Base-by-base conservation (phyloP, 2,329 filamentous ascomycete genomes). In the Aureobasidium sp. region DNA sequence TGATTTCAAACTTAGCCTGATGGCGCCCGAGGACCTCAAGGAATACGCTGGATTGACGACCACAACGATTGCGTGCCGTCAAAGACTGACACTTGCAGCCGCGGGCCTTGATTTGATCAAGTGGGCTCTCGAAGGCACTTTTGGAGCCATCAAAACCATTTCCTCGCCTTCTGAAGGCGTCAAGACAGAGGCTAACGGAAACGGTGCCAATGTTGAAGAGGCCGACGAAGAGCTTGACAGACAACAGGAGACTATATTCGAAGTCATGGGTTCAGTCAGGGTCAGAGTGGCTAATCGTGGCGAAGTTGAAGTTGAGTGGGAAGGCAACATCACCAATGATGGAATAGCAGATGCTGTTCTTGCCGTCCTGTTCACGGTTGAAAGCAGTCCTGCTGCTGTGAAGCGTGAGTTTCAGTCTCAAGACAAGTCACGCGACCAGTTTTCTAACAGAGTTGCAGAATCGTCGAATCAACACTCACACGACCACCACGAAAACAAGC, bases 31-130 rank as follows among this genome's bases (percentile, higher is more conserved):
- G 69, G 94, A 99, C 72, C 80, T 99, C 37, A 87, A 91, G 64
- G 94, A 99, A 75, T 99, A 96, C 72, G 94, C 94, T 0, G 94
- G 94, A n/a, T 79, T 99, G 34, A 97, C 91, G 2, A 97, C 94
- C 0, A 97, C 94, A 0, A 96, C 90, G 1, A 93, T 99, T 63
- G 85, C 87, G 17, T 99, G 94, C 79, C 91, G 91, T 69, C 93
- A 99, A 74, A 88, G 91, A 64, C 83, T 99, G 64, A 93, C 86
- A 0, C 83, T 99, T 11, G 91, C 86, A 67, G 91, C 92, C 3
- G 94, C 93, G 1, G 92, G 92, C 58, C 84, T 96, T 61, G 93
- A 96, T 61, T 80, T 99, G 45, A 92, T 99, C 67, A 87, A 87
- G 69, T 99, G 94, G 94, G 91, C 90, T 2, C 82, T 99, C 0